Evolutionary conservation across 1,284 basidiomycete species (phyloP), one percentile per base, ranked within the genome.

Genomic region (Pulveroboletus sp.): DNA sequence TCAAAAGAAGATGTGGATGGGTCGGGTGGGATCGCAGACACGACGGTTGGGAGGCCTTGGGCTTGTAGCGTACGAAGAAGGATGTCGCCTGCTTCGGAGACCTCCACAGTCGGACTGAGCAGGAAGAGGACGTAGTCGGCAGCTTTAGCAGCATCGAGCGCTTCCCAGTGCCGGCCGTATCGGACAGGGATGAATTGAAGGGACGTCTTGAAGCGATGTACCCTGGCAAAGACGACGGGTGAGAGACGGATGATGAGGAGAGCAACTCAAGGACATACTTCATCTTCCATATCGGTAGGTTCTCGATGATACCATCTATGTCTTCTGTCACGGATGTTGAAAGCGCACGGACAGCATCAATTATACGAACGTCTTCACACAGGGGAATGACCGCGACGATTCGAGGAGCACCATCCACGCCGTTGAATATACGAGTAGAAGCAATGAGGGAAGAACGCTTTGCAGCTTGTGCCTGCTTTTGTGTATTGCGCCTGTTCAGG

Each of bases 51-150:
- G 33, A 94, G 80, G 49, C 91, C 86, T 71, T 96, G 86, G 17
- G 91, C 83, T 78, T 94, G 86, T 28, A 99, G 79, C 26, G 87
- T 88, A 35, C 96, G 86, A n/a, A 99, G 81, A 15, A 96, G 84
- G 0, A 88, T 91, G 67, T 99, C 97, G 29, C 95, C 95, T 84
- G 91, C 91, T 5, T 79, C 71, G 57, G 92, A 84, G 4, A 98
- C 95, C 72, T 98, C 94, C 17, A 89, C 79, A 15, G 81, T 79
- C 33, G 91, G 84, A 2, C 94, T 97, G 29, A 98, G 80, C 6
- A 90, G 80, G 60, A 97, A 85, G 15, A 98, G 78, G 42, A 96
- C 87, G 68, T 97, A 98, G 75, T 99, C 96, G 14, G 94, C 92
- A 3, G 86, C 90, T 69, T 94, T 89, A 67, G 89, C 91, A 0